Base-by-base conservation (phyloP, 2,329 filamentous ascomycete species). In the Phoma herbarum region DNA sequence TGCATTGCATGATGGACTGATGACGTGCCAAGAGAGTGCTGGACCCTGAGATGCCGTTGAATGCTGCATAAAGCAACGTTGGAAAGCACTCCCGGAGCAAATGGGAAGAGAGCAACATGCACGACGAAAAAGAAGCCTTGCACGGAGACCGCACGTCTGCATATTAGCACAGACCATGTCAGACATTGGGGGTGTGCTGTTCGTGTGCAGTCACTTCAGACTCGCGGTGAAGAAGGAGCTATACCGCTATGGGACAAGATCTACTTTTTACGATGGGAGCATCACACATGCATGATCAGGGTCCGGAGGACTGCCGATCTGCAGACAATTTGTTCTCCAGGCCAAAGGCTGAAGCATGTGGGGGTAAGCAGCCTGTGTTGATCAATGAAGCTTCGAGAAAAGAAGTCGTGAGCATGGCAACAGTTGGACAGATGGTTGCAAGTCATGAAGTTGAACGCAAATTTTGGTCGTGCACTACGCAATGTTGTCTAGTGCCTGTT, bases 201-300 rank as follows among this genome's bases (percentile, higher is more conserved):
- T 39, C 35, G 6, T n/a, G 2, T 31, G 10, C 29, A 14, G 12
- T 31, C 29, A n/a, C 25, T 23, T 28, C 20, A 41, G 11, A 46
- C 23, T 23, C 43, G 37, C 44, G 25, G 31, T 57, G 54, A 64
- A 28, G 53, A 39, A 57, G 35, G 33, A 39, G 53, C 57, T 58
- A 59, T 59, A 57, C 61, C 31, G 10, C 33, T 29, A 9, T 26
- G 20, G 58, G 65, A 31, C 53, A 56, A 42, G 64, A 69, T 65
- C 51, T 51, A n/a, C 62, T 46, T 22, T 22, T 42, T 35, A 39
- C 46, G 43, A 35, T 42, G 48, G 48, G 28, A 46, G 47, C 47
- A 41, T 47, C 26, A 31, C 28, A 9, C 35, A 42, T 47, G 42
- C 42, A 48, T 35, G 42, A 46, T 26, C 28, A 48, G 7, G 20